These are phyloP conservation scores for Exophiala dermatitidis DNA, from an alignment of 2,329 filamentous ascomycete species.

Conservation along the genomic window DNA sequence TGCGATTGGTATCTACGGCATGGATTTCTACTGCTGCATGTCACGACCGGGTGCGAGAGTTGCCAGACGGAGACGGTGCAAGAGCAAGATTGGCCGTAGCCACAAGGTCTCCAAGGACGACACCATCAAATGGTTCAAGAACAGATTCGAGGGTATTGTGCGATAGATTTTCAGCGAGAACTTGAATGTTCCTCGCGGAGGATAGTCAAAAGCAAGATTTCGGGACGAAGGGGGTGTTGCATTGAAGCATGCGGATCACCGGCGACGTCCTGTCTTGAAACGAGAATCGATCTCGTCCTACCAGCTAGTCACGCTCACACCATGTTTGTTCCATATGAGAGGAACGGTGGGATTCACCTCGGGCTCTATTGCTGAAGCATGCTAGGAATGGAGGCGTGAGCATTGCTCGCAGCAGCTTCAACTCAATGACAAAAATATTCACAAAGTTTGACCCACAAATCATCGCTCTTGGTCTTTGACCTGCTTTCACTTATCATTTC, in stretches of 20 bases:
- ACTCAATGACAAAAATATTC: no score
- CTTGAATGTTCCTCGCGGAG: not conserved
- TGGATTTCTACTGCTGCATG: constrained; percentile 99
- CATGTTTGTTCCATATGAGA: not conserved
- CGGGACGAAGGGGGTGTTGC: not conserved
- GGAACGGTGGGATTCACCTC: not conserved
- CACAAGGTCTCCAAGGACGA: constrained; percentile 93
- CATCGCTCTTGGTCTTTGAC: no score
- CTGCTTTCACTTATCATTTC: no score
- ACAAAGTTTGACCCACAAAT: no score
- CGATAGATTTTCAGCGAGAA: constrained; percentile 55
- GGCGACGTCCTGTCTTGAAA: not conserved
- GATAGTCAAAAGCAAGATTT: not conserved
- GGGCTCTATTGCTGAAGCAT: no score
- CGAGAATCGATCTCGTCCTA: not conserved
- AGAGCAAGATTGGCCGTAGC: constrained; percentile 74
- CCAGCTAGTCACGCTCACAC: not conserved
- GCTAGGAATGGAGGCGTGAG: no score
- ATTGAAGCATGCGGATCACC: not conserved
- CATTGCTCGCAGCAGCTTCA: no score
- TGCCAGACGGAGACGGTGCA: constrained; percentile 84
- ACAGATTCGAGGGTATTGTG: constrained; percentile 96
- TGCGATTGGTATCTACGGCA: constrained; percentile 96
- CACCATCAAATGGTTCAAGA: constrained; percentile 97
- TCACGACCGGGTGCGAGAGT: constrained; percentile 98